Base-by-base conservation (phyloP, 139 green algal genomes). In the Dunaliella primolecta region DNA sequence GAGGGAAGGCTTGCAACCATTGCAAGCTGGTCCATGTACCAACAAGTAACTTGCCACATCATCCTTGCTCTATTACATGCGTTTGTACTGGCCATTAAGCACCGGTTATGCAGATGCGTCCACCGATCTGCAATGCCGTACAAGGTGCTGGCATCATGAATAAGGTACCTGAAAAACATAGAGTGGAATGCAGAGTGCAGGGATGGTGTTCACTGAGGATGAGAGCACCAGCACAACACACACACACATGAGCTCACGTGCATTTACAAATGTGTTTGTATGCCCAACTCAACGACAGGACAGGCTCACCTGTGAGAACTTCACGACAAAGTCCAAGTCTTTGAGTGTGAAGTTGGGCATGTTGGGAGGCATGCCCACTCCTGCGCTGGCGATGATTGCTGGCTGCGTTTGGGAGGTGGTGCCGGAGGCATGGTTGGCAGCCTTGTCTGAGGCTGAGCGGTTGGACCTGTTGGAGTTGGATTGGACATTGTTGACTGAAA, bases 251-350 rank as follows among this genome's bases (percentile, higher is more conserved):
- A 82, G 21, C 21, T 56, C 20, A 11, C 31, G 20, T 82, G 24
- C 34, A n/a, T 32, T 15, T 64, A n/a, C n/a, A n/a, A n/a, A n/a
- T n/a, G n/a, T n/a, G 34, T 21, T 32, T 56, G 77, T 31, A 82
- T 82, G 77, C n/a, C 21, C 3, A 3, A 34, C 77, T n/a, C 29
- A 11, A 82, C 77, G 21, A 56, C 3, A 11, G 77, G 20, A 55
- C 34, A 56, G 20, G 25, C 33, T 55, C 0, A 91, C 89, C 88
- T 94, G 82, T 0, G 84, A 91, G 88, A 98, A 97, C 29, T 90
- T 92, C n/a, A 90, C 81, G 30, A 99, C 88, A 75, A 98, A 98
- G 1, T 95, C 81, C 46, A 99, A 88, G 84, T 99, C 96, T n/a
- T 84, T 84, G 31, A 85, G 7, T 0, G 82, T 94, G 83, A 97